Base-by-base conservation (phyloP, 2,329 filamentous ascomycete genomes). In the Fusarium bulbicola region DNA sequence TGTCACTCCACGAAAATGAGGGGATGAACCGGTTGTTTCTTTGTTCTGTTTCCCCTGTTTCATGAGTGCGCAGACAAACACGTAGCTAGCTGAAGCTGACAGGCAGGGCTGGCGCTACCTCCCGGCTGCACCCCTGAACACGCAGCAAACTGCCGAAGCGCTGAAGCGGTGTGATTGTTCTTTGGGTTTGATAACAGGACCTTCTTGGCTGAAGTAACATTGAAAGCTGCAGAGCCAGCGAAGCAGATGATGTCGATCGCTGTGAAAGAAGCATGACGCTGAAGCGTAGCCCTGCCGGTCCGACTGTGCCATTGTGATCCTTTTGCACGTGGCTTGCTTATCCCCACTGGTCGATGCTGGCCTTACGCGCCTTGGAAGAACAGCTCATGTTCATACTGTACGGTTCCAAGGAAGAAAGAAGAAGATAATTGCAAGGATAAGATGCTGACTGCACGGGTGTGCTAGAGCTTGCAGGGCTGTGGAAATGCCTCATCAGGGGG, bases 251-350 rank as follows among this genome's bases (percentile, higher is more conserved):
- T 53, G 39, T 36, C 58, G 57, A 43, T n/a, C 50, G 36, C 4
- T 24, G 39, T 43, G 26, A 56, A 20, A 57, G 52, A 21, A 63
- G 42, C 26, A 68, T 73, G 66, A 68, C 70, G 66, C 50, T 60
- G 63, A 39, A 39, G 40, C 24, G 37, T 21, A 72, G 63, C 60
- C 50, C 54, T 52, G 49, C 45, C 59, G 49, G 62, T 56, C 63
- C 68, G 61, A 73, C 47, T 73, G 70, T 50, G 43, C 61, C 59
- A 67, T 66, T 45, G 63, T 36, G 50, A 72, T 72, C 65, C 46
- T 68, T 56, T 58, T 74, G 62, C 70, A 72, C 42, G 58, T 63
- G 62, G 68, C 52, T 63, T 63, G 24, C 61, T 26, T 5, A 45
- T 68, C 36, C 36, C 49, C n/a, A 67, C 59, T 57, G 62, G 57